phyloP scores from a whole-genome alignment of 2,329 filamentous ascomycete species.

The Colletotrichum orchidophilum region DNA sequence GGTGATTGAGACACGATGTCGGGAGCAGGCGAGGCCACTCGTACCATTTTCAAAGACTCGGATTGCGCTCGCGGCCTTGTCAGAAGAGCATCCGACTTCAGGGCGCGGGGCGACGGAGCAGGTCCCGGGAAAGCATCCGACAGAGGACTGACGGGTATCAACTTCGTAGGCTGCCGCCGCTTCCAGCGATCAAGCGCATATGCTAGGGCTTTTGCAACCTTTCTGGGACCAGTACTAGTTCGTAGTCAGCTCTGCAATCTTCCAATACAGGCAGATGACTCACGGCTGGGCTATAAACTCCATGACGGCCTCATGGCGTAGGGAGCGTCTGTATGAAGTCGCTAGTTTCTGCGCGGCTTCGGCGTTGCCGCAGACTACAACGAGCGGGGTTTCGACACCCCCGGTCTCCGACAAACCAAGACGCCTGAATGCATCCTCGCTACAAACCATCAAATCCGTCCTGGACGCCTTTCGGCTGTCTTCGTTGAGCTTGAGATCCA shows the following conservation, averaged over 20 bases:
- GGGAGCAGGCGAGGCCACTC: neutral
- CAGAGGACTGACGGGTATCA: neutral
- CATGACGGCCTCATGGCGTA: conserved; percentile 24
- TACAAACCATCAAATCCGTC: conserved; percentile 40
- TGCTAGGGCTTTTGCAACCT: conserved; percentile 34
- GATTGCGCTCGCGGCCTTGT: conserved; percentile 20
- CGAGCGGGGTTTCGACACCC: conserved; percentile 30
- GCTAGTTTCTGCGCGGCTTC: conserved; percentile 33
- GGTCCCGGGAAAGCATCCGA: conserved; percentile 1
- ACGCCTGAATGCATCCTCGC: conserved; percentile 38
- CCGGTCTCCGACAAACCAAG: conserved; percentile 28
- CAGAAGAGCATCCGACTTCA: neutral
- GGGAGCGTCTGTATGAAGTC: conserved; percentile 16
- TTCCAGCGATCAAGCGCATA: conserved; percentile 33
- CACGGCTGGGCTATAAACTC: conserved; percentile 38
- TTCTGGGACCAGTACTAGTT: conserved; percentile 32
- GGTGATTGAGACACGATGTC: conserved; percentile 4
- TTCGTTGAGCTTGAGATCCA: conserved; percentile 42
- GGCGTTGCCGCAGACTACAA: conserved; percentile 36
- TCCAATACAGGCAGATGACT: neutral
- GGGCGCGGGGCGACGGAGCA: neutral
- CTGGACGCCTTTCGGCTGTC: conserved; percentile 1
- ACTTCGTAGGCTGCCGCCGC: conserved; percentile 7
- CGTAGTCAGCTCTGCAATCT: neutral
- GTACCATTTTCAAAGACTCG: conserved; percentile 15